Base-by-base conservation (phyloP, 2,329 filamentous ascomycete species). In the Aspergillus arachidicola region DNA sequence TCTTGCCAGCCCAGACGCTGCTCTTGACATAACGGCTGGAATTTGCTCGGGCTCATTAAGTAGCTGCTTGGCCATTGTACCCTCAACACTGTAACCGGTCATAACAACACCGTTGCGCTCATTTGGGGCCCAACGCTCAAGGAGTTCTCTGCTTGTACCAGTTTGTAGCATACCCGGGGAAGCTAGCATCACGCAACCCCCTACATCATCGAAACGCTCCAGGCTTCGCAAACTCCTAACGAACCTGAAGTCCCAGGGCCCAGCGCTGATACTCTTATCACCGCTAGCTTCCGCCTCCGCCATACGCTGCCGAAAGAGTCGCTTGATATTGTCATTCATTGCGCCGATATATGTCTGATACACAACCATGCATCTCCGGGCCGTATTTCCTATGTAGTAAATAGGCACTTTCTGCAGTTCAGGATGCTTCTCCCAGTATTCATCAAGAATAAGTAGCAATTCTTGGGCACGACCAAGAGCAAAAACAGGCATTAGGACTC, bases 301-400 rank as follows among this genome's bases (percentile, higher is more conserved):
- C 88, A 97, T 96, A 55, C 93, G 89, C 78, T 96, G 93, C 59
- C 91, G 86, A 79, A 97, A 97, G n/a, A 97, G 86, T 12, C 92
- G 88, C 78, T 97, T 97, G 82, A 99, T 98, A 72, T 97, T 98
- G 74, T 98, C 94, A 76, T 99, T 99, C 95, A 99, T 99, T 60
- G 94, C 93, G 56, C 94, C 93, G 56, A 98, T 93, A 73, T 98
- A 99, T 1, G 95, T 99, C 77, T 98, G 95, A 75, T 99, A 99
- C 4, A 98, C 93, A 34, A 97, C 87, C 95, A 99, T 99, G 81
- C 95, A 99, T 79, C 97, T 95, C 66, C 94, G 85, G 1, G 95
- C 95, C 48, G 98, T 87, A 72, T 96, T 97, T 72, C 92, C 95
- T 60, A 96, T 96, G 77, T 98, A 99, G 82, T 98, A 99, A 66